Evolutionary conservation across 2,329 filamentous ascomycete genomes (phyloP).

Genomic region (Fusarium subtropicale): DNA sequence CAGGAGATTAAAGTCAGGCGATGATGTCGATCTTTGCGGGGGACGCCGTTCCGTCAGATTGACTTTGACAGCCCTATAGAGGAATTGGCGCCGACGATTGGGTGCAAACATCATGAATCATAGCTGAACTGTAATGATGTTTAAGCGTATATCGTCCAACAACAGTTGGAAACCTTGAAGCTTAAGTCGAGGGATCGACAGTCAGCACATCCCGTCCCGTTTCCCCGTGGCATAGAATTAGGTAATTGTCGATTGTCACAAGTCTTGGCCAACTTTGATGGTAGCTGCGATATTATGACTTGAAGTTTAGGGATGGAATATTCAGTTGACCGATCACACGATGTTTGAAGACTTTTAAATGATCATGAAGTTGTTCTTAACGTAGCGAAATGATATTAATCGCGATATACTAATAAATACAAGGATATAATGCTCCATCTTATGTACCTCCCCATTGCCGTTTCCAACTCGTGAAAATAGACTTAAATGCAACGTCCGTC

Average conservation of each 20-base stretch:
- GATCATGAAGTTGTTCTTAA: background rate
- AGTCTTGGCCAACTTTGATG: background rate
- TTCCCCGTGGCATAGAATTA: background rate
- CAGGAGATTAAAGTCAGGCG: background rate
- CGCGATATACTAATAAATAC: constrained; percentile 31
- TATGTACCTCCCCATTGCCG: constrained; percentile 19
- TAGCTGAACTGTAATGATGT: constrained; percentile 1
- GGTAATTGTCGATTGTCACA: too few relatives aligned
- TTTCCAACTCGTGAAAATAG: constrained; percentile 7
- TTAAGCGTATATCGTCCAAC: background rate
- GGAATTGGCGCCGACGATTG: background rate
- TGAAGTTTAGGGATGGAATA: background rate
- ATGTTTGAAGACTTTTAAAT: background rate
- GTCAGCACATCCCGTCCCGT: background rate
- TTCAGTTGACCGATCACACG: background rate
- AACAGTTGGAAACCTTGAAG: background rate
- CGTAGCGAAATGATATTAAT: constrained; percentile 31
- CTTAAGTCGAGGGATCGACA: background rate
- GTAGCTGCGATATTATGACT: background rate
- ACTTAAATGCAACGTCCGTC: constrained; percentile 31
- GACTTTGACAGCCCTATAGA: background rate
- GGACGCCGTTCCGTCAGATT: background rate
- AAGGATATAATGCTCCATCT: constrained; percentile 34
- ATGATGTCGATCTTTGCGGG: constrained; percentile 6
- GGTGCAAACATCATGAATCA: constrained; percentile 9